Evolutionary conservation across 2,329 filamentous ascomycete genomes (phyloP), one percentile per base, ranked within the genome.

Genomic region (Exophiala phaeomuriformis): DNA sequence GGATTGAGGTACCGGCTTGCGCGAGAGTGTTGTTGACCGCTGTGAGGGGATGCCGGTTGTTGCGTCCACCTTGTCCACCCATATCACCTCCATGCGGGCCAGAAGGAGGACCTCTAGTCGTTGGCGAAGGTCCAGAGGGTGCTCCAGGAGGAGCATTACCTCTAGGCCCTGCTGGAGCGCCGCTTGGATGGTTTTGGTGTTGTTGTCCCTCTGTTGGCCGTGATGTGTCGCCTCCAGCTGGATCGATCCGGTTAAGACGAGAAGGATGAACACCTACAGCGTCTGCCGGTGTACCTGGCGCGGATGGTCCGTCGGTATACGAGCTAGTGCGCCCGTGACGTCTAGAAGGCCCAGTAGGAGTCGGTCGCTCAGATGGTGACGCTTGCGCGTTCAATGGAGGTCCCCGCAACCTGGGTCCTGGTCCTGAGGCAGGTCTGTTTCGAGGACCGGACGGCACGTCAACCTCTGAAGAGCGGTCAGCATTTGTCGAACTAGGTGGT

Each of bases 361-460:
- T 65, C 52, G 69, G 72, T 39, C 72, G 69, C 30, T 75, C 72
- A 10, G 39, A 40, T 30, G 57, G 36, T 30, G 62, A 28, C 60
- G 45, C 32, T 41, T 59, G 59, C 10, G 56, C 57, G 48, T 57
- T 56, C 12, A 61, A 19, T 7, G 51, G 42, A 50, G 58, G 55
- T 10, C 48, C 52, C 33, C 52, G 55, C 45, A 47, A 31, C 48
- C 44, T 55, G 43, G 47, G 36, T 49, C 31, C 65, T 58, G 27
- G 61, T 61, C 54, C 59, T 63, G 44, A 55, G 56, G 36, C 59
- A 49, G 61, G 61, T 54, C 46, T 54, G 42, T 70, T 70, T 53
- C 76, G 71, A 48, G 80, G 80, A 1, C 79, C 81, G 37, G 77
- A 78, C 28, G 80, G 79, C 47, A 70, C 74, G 19, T 82, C 75